Evolutionary conservation across 371 early-diverging fungal genomes (phyloP).

Genomic region (Massospora cicadina): DNA sequence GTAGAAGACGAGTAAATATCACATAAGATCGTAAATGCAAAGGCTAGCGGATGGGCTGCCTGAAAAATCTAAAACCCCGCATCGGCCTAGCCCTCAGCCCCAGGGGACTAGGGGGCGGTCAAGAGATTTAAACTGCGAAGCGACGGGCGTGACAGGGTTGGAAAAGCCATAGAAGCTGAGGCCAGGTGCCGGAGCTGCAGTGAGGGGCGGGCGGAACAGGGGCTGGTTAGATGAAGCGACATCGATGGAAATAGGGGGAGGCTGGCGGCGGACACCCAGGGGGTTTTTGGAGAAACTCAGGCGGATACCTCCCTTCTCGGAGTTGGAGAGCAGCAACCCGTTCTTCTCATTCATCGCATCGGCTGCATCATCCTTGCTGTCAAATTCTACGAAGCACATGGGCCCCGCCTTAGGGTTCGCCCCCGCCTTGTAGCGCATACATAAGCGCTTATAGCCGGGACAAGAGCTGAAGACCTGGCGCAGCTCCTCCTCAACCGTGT

Average conservation of each 20-base stretch:
- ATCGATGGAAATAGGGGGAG: background rate
- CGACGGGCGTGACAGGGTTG: constrained; percentile 4
- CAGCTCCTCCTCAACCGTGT: constrained; percentile 71
- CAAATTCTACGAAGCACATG: constrained; percentile 89
- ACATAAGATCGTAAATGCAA: too few species aligned
- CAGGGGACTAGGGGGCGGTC: background rate
- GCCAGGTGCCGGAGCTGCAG: background rate
- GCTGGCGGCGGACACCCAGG: constrained; percentile 39
- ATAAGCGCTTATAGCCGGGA: constrained; percentile 68
- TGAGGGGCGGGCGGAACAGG: background rate
- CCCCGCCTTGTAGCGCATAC: constrained; percentile 45
- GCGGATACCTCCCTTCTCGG: constrained; percentile 79
- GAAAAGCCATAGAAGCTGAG: constrained; percentile 1
- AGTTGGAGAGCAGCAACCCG: constrained; percentile 56
- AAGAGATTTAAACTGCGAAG: background rate
- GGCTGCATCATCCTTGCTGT: constrained; percentile 66
- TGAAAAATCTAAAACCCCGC: background rate
- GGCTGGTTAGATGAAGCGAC: background rate
- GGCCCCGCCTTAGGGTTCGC: constrained; percentile 40
- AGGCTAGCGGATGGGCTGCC: background rate
- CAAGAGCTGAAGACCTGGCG: constrained; percentile 47
- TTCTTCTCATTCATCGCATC: constrained; percentile 63
- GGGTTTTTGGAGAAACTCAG: constrained; percentile 90
- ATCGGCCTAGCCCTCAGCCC: background rate
- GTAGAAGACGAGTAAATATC: too few species aligned